Evolutionary conservation across 106 monocot genomes (phyloP).

Genomic region (Dioscorea alata): DNA sequence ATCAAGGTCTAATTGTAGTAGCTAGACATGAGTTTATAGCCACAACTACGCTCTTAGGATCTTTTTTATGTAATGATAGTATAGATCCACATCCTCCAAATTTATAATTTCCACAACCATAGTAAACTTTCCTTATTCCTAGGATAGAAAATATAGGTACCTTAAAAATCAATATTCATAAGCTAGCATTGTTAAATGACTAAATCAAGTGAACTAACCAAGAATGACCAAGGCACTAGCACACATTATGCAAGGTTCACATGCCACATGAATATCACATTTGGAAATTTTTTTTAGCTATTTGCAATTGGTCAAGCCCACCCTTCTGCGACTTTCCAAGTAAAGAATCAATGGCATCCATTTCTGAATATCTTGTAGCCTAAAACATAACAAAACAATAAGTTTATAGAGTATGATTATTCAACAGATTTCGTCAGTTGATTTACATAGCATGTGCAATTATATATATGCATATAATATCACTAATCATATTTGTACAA

Average conservation of each 20-base stretch:
- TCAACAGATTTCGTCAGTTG: background rate
- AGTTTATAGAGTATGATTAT: background rate
- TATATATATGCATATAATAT: background rate
- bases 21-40: too few species aligned
- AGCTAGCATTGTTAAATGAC: background rate
- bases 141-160: constrained; percentile 5
- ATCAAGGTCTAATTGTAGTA: too few species aligned
- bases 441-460: background rate
- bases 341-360: constrained; percentile 94
- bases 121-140: constrained; percentile 77
- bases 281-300: constrained; percentile 62
- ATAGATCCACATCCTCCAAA: constrained; percentile 99
- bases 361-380: constrained; percentile 96
- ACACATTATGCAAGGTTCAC: constrained; percentile 99
- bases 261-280: constrained; percentile 91
- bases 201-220: constrained; percentile 31
- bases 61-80: constrained; percentile 59
- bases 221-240: constrained; percentile 79
- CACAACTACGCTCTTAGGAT: constrained; percentile 15
- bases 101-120: constrained; percentile 95
- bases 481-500: background rate
- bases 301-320: constrained; percentile 45
- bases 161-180: background rate
- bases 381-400: constrained; percentile 3
- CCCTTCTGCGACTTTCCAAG: constrained; percentile 67